Percentiles rank a stretch among this genome's conserved stretches.
Conservation (phyloP, 441 rosid species). For the Viola pubescens region DNA sequence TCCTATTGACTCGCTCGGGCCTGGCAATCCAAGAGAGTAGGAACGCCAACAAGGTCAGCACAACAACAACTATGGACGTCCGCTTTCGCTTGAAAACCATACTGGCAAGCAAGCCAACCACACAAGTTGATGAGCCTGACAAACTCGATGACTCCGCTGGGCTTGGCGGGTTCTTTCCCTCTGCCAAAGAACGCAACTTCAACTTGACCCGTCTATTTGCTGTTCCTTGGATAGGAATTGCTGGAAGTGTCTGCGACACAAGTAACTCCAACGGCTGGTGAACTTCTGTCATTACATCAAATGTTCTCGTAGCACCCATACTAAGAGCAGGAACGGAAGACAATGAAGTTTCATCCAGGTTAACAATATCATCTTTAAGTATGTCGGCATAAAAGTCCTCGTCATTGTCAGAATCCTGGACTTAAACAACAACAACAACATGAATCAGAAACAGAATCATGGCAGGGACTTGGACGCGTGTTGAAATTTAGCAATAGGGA, state of each 20-base stretch:
- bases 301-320: constrained; percentile 9
- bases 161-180: not conserved
- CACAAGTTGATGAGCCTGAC: constrained; percentile 11
- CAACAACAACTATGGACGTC: not conserved
- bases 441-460: not conserved
- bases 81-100: constrained; percentile 6
- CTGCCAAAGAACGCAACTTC: not conserved
- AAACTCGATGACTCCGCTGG: constrained; percentile 7
- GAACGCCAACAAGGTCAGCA: constrained; percentile 24
- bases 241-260: not conserved
- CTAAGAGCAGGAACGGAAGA: constrained; percentile 1
- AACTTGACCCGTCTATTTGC: constrained; percentile 28
- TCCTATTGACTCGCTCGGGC: constrained; percentile 1
- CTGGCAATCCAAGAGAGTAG: not conserved
- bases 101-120: constrained; percentile 2
- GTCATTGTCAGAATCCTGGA: constrained; percentile 38
- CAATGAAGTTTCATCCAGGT: constrained; percentile 38
- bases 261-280: constrained; percentile 8
- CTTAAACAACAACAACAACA: constrained; percentile 7
- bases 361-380: constrained; percentile 62
- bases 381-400: constrained; percentile 63
- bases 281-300: constrained; percentile 15
- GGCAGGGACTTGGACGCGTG: too few species aligned
- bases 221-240: constrained; percentile 17
- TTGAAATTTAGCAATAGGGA: too few species aligned